These are phyloP conservation scores for Aspergillus pseudonomiae DNA, from an alignment of 2,329 filamentous ascomycete genomes.

Conservation along the genomic window DNA sequence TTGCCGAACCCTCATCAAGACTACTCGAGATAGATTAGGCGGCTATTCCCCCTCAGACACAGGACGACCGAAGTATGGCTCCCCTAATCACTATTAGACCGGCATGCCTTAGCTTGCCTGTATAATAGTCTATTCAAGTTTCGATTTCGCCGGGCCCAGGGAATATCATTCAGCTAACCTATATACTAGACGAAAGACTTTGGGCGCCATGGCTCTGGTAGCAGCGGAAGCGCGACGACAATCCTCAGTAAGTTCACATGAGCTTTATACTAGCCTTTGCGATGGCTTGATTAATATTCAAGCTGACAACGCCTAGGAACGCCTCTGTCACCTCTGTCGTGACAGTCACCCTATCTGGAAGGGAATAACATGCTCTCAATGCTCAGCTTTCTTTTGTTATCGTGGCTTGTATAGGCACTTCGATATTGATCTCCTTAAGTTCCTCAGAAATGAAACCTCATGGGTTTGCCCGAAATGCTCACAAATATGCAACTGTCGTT, in stretches of 20 bases:
- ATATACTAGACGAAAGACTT: slow-evolving; percentile 14
- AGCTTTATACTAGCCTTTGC: slow-evolving; percentile 12
- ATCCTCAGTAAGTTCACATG: slow-evolving; percentile 21
- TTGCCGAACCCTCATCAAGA: slow-evolving; percentile 27
- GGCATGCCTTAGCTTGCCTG: background rate
- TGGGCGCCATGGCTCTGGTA: slow-evolving; percentile 29
- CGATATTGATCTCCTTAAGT: slow-evolving; percentile 34
- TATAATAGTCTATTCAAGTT: background rate
- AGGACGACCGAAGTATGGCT: slow-evolving; percentile 11
- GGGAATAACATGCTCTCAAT: slow-evolving; percentile 35
- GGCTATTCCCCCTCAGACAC: background rate
- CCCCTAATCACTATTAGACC: background rate
- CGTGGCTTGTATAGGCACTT: slow-evolving; percentile 41
- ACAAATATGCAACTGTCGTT: slow-evolving; percentile 39
- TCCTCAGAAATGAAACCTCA: slow-evolving; percentile 31
- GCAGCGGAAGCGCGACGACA: slow-evolving; percentile 28
- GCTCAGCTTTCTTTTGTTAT: slow-evolving; percentile 41
- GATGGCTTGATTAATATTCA: background rate
- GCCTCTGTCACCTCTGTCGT: slow-evolving; percentile 40
- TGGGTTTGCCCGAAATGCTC: slow-evolving; percentile 41
- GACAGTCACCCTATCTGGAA: slow-evolving; percentile 41
- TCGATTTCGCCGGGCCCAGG: background rate
- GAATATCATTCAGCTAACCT: background rate
- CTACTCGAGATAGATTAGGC: background rate
- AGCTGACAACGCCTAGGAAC: slow-evolving; percentile 26